A percentile compares a stretch with the other conserved stretches of the same genome.
Conservation (phyloP, 148 eudicot species). For the Camellia japonica region DNA sequence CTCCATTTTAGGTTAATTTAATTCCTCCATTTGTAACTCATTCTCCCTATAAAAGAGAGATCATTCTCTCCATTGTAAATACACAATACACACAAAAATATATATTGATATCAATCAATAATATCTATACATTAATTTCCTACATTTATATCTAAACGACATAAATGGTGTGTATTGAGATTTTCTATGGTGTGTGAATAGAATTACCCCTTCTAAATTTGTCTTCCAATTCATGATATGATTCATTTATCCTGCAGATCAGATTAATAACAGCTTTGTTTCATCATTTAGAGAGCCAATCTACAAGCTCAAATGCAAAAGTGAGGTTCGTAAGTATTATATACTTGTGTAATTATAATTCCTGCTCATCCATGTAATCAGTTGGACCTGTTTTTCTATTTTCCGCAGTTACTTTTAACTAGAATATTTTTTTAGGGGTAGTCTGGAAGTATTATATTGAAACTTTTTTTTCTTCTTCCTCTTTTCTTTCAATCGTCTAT, state of each 20-base stretch:
- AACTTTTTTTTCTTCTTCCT: not conserved
- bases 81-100: no score
- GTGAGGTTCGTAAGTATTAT: constrained; percentile 62
- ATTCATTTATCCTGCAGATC: constrained; percentile 63
- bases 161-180: no score
- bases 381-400: not conserved
- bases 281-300: constrained; percentile 98
- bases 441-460: not conserved
- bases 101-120: no score
- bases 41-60: no score
- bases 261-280: constrained; percentile 97
- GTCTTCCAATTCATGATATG: constrained; percentile 18
- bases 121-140: no score
- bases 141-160: no score
- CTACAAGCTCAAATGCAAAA: constrained; percentile 95
- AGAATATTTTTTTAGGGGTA: not conserved
- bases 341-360: not conserved
- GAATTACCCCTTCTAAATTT: not conserved
- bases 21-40: no score
- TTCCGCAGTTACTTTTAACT: not conserved
- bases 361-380: not conserved
- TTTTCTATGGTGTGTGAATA: no score
- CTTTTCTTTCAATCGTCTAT: not conserved
- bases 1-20: no score
- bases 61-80: no score